Evolutionary conservation across 257 asterid genomes (phyloP), one percentile per base, ranked within the genome.

Genomic region (Solanum clarkiae): DNA sequence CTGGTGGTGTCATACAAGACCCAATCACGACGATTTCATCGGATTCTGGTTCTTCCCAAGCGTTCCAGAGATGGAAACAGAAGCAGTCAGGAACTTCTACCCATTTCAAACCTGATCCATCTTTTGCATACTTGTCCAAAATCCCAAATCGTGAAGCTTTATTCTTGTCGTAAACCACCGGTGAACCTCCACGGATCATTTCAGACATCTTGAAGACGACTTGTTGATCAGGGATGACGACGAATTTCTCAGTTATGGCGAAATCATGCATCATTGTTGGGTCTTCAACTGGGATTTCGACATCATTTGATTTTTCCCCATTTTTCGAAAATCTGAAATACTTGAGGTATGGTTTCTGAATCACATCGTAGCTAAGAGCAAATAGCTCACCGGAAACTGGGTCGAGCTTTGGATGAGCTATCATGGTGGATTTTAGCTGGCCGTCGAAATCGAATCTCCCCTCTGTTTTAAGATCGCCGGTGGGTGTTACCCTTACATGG

Each of bases 181-280:
- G 99, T 0, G 99, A 97, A 1, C 99, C 99, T 2, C 99, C 99
- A 2, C 92, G 85, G 63, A 94, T 90, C 99, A 97, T 94, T 85
- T 97, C 98, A 49, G 97, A 86, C 93, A 97, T 89, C 92, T 93
- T 94, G 92, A 97, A 95, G 80, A 95, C 98, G 80, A 97, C 99
- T 55, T 97, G 99, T 80, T 97, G 99, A 83, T 97, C 99, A 2
- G 99, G 99, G 9, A 97, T 87, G 18, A 97, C 85, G 42, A 94
- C 98, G 62, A 87, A 91, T 0, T 89, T 97, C 89, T 97, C 96
- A 0, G 99, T 97, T n/a, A 97, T 92, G 5, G 99, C 99, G 71
- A 97, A 97, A 88, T 97, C 99, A 62, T 97, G 99, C 96, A 97
- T 97, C 99, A 97, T 97, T 47, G 99, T 97, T 4, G 99, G 98